Evolutionary conservation across 2,329 filamentous ascomycete genomes (phyloP).

Genomic region (Paradendryphiella salina): DNA sequence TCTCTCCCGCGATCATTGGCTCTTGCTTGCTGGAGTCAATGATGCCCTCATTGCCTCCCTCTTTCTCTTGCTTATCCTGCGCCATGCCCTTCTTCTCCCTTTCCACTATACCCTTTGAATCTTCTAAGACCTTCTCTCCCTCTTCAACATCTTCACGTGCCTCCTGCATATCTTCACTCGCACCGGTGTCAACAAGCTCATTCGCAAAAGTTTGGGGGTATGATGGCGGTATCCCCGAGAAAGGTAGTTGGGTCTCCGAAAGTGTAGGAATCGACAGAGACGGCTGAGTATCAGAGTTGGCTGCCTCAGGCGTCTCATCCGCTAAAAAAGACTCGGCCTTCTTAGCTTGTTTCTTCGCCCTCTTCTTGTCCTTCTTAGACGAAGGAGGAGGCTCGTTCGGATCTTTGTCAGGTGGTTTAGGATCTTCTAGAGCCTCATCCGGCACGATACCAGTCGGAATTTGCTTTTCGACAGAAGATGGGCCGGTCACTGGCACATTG

Average conservation of each 20-base stretch:
- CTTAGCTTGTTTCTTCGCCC: conserved; percentile 29
- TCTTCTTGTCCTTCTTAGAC: conserved; percentile 32
- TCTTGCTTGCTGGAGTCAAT: conserved; percentile 3
- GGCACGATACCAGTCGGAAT: neutral
- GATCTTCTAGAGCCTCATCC: conserved; percentile 5
- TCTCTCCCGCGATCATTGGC: conserved; percentile 12
- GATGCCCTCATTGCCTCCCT: conserved; percentile 1
- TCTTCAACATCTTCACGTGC: conserved; percentile 2
- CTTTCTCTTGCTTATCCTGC: conserved; percentile 10
- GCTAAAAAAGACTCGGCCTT: conserved; percentile 39
- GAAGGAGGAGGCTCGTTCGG: conserved; percentile 11
- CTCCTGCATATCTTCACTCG: conserved; percentile 7
- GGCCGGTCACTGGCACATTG: conserved; percentile 1
- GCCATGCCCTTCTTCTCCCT: neutral
- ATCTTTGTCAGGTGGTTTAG: conserved; percentile 13
- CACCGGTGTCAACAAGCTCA: conserved; percentile 29
- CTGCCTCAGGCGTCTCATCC: conserved; percentile 39
- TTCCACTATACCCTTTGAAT: conserved; percentile 1
- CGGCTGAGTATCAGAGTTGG: conserved; percentile 40
- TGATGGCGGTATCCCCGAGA: conserved; percentile 37
- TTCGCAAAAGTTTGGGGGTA: conserved; percentile 31
- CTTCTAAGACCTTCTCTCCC: neutral
- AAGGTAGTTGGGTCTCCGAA: conserved; percentile 36
- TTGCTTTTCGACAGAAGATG: conserved; percentile 4
- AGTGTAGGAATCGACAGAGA: conserved; percentile 34